Evolutionary conservation across 73 alveolate species (phyloP).

Genomic region (Tetrahymena borealis): DNA sequence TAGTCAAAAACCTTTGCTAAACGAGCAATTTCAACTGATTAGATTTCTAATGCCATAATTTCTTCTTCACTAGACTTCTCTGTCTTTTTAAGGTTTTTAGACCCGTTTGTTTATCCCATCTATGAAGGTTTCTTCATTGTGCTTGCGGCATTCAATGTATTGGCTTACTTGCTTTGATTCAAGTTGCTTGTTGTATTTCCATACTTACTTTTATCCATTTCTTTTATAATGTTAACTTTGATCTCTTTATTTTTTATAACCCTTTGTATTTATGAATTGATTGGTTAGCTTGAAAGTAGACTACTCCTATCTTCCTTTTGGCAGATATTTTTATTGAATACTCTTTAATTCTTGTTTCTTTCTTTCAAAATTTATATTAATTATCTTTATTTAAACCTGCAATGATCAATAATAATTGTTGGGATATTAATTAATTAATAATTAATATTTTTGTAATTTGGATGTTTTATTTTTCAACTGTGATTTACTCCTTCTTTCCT

Average conservation of each 20-base stretch:
- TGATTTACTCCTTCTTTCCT: background rate
- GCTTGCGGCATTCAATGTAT: background rate
- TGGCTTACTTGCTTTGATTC: background rate
- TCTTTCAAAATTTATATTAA: background rate
- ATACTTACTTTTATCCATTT: background rate
- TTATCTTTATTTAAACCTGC: too few species aligned
- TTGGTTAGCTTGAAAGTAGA: background rate
- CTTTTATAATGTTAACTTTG: background rate
- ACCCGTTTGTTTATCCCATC: background rate
- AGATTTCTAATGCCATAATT: slow-evolving; percentile 17
- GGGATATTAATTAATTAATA: background rate
- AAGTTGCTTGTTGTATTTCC: background rate
- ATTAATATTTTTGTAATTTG: background rate
- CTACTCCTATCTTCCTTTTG: background rate
- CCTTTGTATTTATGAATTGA: background rate
- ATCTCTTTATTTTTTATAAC: background rate
- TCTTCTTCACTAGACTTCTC: slow-evolving; percentile 17
- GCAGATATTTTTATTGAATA: background rate
- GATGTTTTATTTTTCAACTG: slow-evolving; percentile 1
- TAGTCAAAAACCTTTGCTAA: slow-evolving; percentile 15
- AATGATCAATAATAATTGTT: background rate
- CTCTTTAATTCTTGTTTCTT: background rate
- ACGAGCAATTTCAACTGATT: slow-evolving; percentile 25
- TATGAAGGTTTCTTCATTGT: background rate
- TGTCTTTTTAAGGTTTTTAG: background rate